Conservation (phyloP, 495 filamentous ascomycete genomes). For the Darksidea phi region DNA sequence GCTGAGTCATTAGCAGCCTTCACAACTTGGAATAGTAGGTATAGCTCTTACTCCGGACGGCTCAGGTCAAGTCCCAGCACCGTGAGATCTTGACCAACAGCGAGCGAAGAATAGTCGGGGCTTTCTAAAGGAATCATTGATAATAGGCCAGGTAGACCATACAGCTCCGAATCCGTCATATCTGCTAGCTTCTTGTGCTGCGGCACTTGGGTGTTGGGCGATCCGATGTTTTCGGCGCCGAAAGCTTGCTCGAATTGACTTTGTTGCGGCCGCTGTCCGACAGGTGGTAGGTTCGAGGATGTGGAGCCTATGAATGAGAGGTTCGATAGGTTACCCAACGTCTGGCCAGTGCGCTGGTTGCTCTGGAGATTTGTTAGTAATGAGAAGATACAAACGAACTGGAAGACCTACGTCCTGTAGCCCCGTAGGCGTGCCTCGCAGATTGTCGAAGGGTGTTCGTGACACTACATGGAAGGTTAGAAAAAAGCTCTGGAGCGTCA, state of each 20-base stretch:
- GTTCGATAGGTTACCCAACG: constrained; percentile 22
- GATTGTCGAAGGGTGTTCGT: constrained; percentile 39
- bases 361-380: constrained; percentile 10
- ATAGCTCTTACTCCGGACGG: constrained; percentile 65
- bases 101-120: constrained; percentile 70
- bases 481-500: neutral
- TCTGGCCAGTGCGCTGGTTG: constrained; percentile 19
- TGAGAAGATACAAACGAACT: neutral
- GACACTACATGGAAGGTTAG: constrained; percentile 20
- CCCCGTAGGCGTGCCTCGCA: constrained; percentile 29
- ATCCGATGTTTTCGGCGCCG: constrained; percentile 49
- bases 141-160: constrained; percentile 75
- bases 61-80: constrained; percentile 76
- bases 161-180: constrained; percentile 78
- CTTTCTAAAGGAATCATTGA: constrained; percentile 75
- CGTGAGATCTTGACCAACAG: constrained; percentile 75
- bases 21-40: constrained; percentile 1
- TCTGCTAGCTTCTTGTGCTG: constrained; percentile 63
- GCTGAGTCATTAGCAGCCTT: constrained; percentile 22
- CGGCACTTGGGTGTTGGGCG: constrained; percentile 45
- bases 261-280: constrained; percentile 25
- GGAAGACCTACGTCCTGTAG: constrained; percentile 29
- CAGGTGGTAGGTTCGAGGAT: constrained; percentile 20
- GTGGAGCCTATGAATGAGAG: constrained; percentile 23
- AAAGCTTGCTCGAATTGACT: constrained; percentile 39